Conservation (phyloP, 1,284 basidiomycete genomes). For the Polyporus tsugae region DNA sequence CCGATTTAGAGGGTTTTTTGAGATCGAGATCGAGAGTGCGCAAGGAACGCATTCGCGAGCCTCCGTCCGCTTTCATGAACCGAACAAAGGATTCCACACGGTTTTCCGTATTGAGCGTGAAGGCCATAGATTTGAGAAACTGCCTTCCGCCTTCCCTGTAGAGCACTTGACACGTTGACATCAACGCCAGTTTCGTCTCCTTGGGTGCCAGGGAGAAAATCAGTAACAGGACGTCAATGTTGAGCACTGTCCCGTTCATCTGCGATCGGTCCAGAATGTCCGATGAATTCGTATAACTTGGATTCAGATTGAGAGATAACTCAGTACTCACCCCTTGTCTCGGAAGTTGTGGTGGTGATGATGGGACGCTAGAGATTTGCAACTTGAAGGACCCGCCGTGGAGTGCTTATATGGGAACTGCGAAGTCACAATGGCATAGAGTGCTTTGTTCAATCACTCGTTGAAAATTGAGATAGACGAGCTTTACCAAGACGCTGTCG, state of each 20-base stretch:
- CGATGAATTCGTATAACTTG: background rate
- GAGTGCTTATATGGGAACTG: too few relatives aligned
- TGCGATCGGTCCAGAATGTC: background rate
- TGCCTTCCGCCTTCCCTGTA: constrained; percentile 1
- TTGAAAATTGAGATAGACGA: too few relatives aligned
- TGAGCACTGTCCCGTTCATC: background rate
- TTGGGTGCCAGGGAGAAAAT: background rate
- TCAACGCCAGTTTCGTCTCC: background rate
- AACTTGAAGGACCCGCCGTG: too few relatives aligned
- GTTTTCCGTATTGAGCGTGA: background rate
- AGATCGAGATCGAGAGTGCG: background rate
- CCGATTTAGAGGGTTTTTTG: background rate
- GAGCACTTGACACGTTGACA: background rate
- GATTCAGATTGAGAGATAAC: background rate
- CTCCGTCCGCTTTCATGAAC: background rate
- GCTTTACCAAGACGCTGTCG: too few relatives aligned
- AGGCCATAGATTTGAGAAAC: background rate
- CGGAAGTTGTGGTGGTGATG: too few relatives aligned
- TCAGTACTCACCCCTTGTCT: background rate
- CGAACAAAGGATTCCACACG: background rate
- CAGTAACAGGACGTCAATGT: background rate
- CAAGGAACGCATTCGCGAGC: background rate
- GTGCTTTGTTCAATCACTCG: too few relatives aligned
- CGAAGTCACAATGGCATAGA: too few relatives aligned
- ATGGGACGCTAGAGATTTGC: too few relatives aligned